A percentile compares a stretch with the other conserved stretches of the same genome.
Conservation (phyloP, 371 early-diverging fungal genomes). For the Nematocida ausubeli region DNA sequence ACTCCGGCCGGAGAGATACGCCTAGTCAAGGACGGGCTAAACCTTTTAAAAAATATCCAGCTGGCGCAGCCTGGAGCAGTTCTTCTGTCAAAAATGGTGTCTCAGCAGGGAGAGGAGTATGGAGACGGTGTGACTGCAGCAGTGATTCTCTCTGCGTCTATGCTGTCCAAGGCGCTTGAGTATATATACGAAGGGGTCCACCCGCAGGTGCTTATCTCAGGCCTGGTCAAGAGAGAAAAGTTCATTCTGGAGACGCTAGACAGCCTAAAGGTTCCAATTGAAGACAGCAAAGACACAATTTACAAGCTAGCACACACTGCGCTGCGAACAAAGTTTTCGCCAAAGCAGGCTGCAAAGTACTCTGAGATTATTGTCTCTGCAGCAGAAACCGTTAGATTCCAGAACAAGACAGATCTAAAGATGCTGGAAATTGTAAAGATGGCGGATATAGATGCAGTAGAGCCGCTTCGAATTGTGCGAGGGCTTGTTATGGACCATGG, state of each 20-base stretch:
- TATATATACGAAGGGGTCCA: slow-evolving; percentile 91
- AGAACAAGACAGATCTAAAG: slow-evolving; percentile 80
- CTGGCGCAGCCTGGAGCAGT: slow-evolving; percentile 98
- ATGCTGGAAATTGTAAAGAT: slow-evolving; percentile 99
- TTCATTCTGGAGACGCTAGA: slow-evolving; percentile 77
- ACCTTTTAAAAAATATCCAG: slow-evolving; percentile 78
- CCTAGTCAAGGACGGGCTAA: slow-evolving; percentile 68
- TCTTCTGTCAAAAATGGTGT: slow-evolving; percentile 95
- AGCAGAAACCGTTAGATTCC: slow-evolving; percentile 88
- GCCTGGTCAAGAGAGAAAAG: slow-evolving; percentile 89
- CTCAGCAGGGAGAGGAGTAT: slow-evolving; percentile 91
- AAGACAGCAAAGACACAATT: slow-evolving; percentile 5
- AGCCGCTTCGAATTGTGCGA: slow-evolving; percentile 78
- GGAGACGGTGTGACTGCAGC: slow-evolving; percentile 97
- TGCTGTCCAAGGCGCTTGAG: slow-evolving; percentile 86
- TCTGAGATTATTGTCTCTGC: slow-evolving; percentile 79
- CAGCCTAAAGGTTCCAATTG: slow-evolving; percentile 24
- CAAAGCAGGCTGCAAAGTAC: slow-evolving; percentile 88
- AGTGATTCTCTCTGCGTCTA: slow-evolving; percentile 86
- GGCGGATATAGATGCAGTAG: slow-evolving; percentile 88
- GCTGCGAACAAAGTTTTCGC: slow-evolving; percentile 71
- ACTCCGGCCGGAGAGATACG: slow-evolving; percentile 74
- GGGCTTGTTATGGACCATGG: slow-evolving; percentile 99
- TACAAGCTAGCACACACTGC: slow-evolving; percentile 15
- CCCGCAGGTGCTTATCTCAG: slow-evolving; percentile 86